These are phyloP conservation scores for Xylaria cubensis DNA, from an alignment of 495 filamentous ascomycete species.

Conservation along the genomic window DNA sequence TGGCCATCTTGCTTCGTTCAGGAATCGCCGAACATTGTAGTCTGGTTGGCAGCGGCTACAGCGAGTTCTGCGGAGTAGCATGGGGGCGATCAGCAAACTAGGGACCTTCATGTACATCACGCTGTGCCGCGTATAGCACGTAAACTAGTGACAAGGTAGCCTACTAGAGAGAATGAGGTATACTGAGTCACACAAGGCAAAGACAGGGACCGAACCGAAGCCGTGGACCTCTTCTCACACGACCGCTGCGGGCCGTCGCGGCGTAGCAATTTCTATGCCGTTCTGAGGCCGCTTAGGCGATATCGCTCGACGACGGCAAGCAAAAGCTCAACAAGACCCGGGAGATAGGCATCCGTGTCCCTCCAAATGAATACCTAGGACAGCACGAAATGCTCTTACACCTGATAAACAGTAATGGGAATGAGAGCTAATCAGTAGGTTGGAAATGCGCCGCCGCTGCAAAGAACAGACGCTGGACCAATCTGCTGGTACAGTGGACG, in stretches of 20 bases:
- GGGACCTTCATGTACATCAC: neutral
- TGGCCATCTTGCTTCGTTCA: slow-evolving; percentile 26
- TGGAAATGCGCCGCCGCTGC: slow-evolving; percentile 13
- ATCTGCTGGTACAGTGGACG: slow-evolving; percentile 34
- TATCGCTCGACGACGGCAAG: neutral
- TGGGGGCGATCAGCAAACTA: slow-evolving; percentile 27
- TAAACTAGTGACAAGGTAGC: slow-evolving; percentile 8
- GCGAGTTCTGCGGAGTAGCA: slow-evolving; percentile 27
- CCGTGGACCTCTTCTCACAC: neutral
- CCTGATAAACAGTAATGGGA: slow-evolving; percentile 3
- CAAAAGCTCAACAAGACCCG: neutral
- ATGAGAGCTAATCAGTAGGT: neutral
- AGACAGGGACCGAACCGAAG: slow-evolving; percentile 16
- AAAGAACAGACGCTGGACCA: slow-evolving; percentile 22
- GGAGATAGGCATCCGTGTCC: neutral
- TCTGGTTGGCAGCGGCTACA: slow-evolving; percentile 24
- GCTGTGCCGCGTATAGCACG: slow-evolving; percentile 7
- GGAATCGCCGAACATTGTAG: slow-evolving; percentile 27
- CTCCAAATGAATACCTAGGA: neutral
- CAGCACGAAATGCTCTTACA: neutral
- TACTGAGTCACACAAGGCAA: slow-evolving; percentile 22
- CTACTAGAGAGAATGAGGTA: neutral
- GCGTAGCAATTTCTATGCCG: neutral
- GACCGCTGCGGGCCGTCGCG: slow-evolving; percentile 5
- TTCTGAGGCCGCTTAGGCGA: neutral